Evolutionary conservation across 2,329 filamentous ascomycete genomes (phyloP), one percentile per base, ranked within the genome.

Genomic region (Botrytis galanthina): DNA sequence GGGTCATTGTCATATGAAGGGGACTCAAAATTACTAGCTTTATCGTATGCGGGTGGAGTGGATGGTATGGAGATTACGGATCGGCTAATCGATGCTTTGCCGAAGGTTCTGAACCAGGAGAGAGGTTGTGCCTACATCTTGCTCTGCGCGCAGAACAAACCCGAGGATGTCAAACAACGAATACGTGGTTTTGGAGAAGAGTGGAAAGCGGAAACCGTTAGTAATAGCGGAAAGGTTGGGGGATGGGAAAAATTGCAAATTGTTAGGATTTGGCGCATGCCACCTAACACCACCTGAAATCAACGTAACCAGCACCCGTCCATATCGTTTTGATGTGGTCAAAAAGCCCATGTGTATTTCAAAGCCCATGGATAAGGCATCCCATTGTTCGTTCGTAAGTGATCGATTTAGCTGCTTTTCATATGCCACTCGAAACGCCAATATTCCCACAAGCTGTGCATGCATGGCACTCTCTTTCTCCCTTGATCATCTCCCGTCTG

Each of bases 31-130:
- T 86, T 98, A 72, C 87, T 98, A 37, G 90, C 92, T 57, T 85
- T 98, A 66, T 93, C 94, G 6, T 98, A 97, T 81, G 95, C 94
- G 0, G 96, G 96, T 39, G 96, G 96, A 0, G 83, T 84, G 44
- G 92, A 98, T 81, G 96, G 96, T 9, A 99, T 99, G 95, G 94
- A 97, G 84, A 94, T 92, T 39, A 99, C 95, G 63, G 89, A 95
- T 75, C 87, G 93, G 59, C 84, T 99, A 76, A 84, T 99, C 57
- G 87, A 88, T 16, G 85, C 88, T 48, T 83, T 99, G 76, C 91
- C 93, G 0, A 80, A 81, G 0, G 84, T 93, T 2, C 81, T 99
- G 78, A 86, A 85, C 76, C 85, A 86, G 0, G 80, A 81, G 0
- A 84, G 90, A 48, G 96, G 96, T 0, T 93, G 95, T 62, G 95